Base-by-base conservation (phyloP, 1,139 yeast genomes). In the Yamadazyma friedrichii region DNA sequence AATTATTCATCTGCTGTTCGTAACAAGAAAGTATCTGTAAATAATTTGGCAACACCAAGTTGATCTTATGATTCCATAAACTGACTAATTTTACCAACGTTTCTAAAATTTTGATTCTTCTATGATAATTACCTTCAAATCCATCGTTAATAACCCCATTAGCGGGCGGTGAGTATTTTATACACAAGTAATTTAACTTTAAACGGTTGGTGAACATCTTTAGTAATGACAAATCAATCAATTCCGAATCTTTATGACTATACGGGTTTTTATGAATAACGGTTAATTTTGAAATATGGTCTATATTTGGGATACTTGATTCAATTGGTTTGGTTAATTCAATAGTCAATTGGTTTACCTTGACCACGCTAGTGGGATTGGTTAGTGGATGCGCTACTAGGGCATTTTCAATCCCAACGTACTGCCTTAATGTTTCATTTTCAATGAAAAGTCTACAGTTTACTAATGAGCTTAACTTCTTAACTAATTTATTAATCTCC, bases 91-190 rank as follows among this genome's bases (percentile, higher is more conserved):
- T 55, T 1, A 83, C 56, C 0, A 75, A 61, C 0, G 61, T 60
- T 17, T 69, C 68, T 51, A 72, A 82, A 10, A 84, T 50, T 16
- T 67, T 69, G 39, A 77, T 63, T 50, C 88, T 67, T 45, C 88
- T 71, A 10, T 75, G 56, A 49, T 80, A 84, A 51, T 84, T 84
- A 0, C 94, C 94, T 53, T 84, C 91, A 36, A 80, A 74, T 2
- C 87, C 87, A 56, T 83, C 86, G 9, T 33, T 42, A 29, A 65
- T 65, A 12, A 45, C 42, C 0, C 66, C 67, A 31, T 53, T 51
- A 3, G 38, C 43, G 1, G 56, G 58, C 1, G 44, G 45, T 22
- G 47, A 47, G 35, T 46, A 51, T 3, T 15, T 35, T 16, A 51
- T 39, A 3, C 31, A 35, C 6, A 51, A 33, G 36, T 50, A 51